Percentiles rank a stretch among this genome's conserved stretches.
Evolutionary conservation across 768 basidiomycete genomes (phyloP).

Genomic region (Agrocybe chaxingu): DNA sequence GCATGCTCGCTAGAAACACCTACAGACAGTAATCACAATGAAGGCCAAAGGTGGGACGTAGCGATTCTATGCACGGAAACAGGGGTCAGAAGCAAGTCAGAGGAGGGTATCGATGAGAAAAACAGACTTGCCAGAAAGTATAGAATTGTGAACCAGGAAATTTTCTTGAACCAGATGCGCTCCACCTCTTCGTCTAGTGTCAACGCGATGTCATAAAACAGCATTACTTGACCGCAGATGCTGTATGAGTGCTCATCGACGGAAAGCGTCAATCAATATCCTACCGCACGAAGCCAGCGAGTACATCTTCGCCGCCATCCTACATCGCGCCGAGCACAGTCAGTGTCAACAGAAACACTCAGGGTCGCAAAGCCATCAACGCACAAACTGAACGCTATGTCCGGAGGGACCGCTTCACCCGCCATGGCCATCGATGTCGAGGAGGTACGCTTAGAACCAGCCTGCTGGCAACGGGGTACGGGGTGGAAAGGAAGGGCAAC

Average conservation of each 20-base stretch:
- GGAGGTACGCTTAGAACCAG: too few species aligned
- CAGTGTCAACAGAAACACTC: background rate
- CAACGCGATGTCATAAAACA: slow-evolving; percentile 33
- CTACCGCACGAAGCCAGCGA: slow-evolving; percentile 34
- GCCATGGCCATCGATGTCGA: too few species aligned
- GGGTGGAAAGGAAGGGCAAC: too few species aligned
- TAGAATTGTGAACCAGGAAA: slow-evolving; percentile 24
- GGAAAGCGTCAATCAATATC: background rate
- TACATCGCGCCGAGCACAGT: slow-evolving; percentile 4
- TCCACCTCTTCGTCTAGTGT: slow-evolving; percentile 35
- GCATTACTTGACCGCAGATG: slow-evolving; percentile 23
- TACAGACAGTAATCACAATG: slow-evolving; percentile 32
- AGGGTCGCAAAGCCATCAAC: background rate
- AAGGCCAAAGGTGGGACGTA: slow-evolving; percentile 33
- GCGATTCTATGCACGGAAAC: slow-evolving; percentile 24
- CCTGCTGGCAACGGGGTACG: too few species aligned
- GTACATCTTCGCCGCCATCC: slow-evolving; percentile 33
- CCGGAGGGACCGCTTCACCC: slow-evolving; percentile 5
- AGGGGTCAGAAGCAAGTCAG: background rate
- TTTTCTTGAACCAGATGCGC: slow-evolving; percentile 28
- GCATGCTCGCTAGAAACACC: slow-evolving; percentile 4
- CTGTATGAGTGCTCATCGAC: background rate
- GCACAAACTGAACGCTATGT: slow-evolving; percentile 15
- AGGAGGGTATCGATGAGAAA: background rate
- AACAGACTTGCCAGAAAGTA: slow-evolving; percentile 25